These are phyloP conservation scores for Verticillium zaregamsianum DNA, from an alignment of 2,329 filamentous ascomycete genomes.

Conservation along the genomic window DNA sequence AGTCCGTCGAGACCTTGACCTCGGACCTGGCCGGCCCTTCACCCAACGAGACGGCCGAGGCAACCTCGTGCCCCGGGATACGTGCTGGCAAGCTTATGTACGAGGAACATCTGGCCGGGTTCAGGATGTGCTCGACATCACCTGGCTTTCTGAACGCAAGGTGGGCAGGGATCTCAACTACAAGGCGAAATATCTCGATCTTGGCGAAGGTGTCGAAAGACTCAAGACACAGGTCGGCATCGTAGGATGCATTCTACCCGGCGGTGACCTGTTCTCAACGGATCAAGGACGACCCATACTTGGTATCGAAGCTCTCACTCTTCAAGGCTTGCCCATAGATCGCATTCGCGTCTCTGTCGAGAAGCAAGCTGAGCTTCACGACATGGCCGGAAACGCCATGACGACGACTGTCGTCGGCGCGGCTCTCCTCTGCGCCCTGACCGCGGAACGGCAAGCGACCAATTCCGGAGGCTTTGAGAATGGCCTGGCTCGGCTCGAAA, in stretches of 20 bases:
- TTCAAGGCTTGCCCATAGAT: slow-evolving; percentile 66
- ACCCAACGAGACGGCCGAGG: slow-evolving; percentile 57
- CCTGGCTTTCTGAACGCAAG: slow-evolving; percentile 44
- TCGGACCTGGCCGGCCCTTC: slow-evolving; percentile 53
- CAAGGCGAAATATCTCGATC: slow-evolving; percentile 50
- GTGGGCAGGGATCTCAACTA: slow-evolving; percentile 46
- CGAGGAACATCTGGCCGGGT: slow-evolving; percentile 52
- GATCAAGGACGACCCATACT: slow-evolving; percentile 56
- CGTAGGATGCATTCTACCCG: slow-evolving; percentile 64
- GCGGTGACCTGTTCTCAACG: slow-evolving; percentile 56
- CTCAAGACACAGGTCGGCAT: slow-evolving; percentile 51
- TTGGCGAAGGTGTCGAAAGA: slow-evolving; percentile 71
- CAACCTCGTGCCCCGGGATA: slow-evolving; percentile 45
- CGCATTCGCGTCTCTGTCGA: slow-evolving; percentile 62
- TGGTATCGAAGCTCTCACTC: slow-evolving; percentile 56
- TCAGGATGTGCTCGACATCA: slow-evolving; percentile 63
- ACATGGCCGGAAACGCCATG: slow-evolving; percentile 80
- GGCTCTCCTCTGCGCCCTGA: slow-evolving; percentile 55
- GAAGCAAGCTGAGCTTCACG: slow-evolving; percentile 55
- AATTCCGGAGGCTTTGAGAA: not conserved
- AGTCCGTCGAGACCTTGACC: slow-evolving; percentile 41
- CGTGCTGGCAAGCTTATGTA: slow-evolving; percentile 48
- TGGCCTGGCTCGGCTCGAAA: slow-evolving; percentile 3
- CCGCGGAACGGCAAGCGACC: slow-evolving; percentile 21
- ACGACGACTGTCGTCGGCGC: slow-evolving; percentile 66